These are phyloP conservation scores for Nepenthes alata DNA, from an alignment of 179 eudicot genomes.

Conservation along the genomic window DNA sequence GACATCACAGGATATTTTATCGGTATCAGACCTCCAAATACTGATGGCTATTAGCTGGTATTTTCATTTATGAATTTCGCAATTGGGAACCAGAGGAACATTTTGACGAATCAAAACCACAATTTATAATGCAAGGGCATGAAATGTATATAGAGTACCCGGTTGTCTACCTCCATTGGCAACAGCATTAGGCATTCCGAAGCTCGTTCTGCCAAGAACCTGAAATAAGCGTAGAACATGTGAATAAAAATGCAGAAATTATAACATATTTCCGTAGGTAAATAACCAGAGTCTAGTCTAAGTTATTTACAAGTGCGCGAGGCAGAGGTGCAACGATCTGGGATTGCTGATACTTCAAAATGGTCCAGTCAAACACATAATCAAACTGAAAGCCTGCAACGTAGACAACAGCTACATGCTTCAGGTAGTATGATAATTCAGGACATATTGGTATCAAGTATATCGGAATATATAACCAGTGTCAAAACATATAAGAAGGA, in stretches of 20 bases:
- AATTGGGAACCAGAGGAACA: background rate
- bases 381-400: constrained; percentile 72
- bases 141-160: constrained; percentile 20
- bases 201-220: constrained; percentile 71
- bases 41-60: too few relatives aligned
- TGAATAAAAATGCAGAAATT: constrained; percentile 1
- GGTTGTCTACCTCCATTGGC: constrained; percentile 37
- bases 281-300: constrained; percentile 5
- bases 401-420: constrained; percentile 1
- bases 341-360: constrained; percentile 77
- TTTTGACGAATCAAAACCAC: background rate
- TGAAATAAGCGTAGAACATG: constrained; percentile 7
- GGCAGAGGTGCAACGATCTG: constrained; percentile 67
- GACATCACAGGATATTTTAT: too few relatives aligned
- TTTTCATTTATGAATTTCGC: too few relatives aligned
- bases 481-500: too few relatives aligned
- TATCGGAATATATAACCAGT: too few relatives aligned
- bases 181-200: constrained; percentile 47
- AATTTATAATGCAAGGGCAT: background rate
- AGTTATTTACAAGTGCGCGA: constrained; percentile 45
- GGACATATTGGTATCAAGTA: too few relatives aligned
- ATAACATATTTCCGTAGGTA: background rate
- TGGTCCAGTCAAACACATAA: constrained; percentile 80
- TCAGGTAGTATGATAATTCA: too few relatives aligned
- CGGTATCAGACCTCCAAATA: too few relatives aligned